These are phyloP conservation scores for Aspergillus mulundensis DNA, from an alignment of 495 filamentous ascomycete species.

Conservation along the genomic window DNA sequence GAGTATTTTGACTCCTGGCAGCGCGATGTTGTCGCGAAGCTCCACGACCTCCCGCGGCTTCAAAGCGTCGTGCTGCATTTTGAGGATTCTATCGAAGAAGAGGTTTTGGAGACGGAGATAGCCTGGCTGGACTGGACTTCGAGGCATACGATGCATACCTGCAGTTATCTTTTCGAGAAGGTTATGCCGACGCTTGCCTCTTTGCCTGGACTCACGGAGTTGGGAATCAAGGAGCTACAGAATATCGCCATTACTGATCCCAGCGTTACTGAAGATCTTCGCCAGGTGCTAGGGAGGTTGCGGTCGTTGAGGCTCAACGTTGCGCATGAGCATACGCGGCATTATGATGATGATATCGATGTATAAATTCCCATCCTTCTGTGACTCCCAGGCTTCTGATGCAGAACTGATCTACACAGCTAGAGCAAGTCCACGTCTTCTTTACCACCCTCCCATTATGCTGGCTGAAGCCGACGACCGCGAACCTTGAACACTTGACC, in stretches of 20 bases:
- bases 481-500: constrained; percentile 23
- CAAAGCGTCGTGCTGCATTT: constrained; percentile 20
- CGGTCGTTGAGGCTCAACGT: constrained; percentile 19
- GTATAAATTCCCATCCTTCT: too few species aligned
- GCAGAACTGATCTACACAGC: neutral
- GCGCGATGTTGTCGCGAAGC: neutral
- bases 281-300: constrained; percentile 10
- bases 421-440: neutral
- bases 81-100: neutral
- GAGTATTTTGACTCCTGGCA: too few species aligned
- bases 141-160: too few species aligned
- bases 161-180: constrained; percentile 14
- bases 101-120: neutral
- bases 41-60: constrained; percentile 15
- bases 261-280: constrained; percentile 1
- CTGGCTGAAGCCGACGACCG: constrained; percentile 22
- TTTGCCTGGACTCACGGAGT: constrained; percentile 12
- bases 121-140: too few species aligned
- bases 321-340: constrained; percentile 6
- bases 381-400: neutral
- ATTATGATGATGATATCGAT: constrained; percentile 11
- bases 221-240: constrained; percentile 19
- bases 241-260: constrained; percentile 12
- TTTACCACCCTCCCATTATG: constrained; percentile 8
- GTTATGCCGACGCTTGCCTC: constrained; percentile 13